Conservation (phyloP, 768 basidiomycete genomes). For the Amanita rimosa region DNA sequence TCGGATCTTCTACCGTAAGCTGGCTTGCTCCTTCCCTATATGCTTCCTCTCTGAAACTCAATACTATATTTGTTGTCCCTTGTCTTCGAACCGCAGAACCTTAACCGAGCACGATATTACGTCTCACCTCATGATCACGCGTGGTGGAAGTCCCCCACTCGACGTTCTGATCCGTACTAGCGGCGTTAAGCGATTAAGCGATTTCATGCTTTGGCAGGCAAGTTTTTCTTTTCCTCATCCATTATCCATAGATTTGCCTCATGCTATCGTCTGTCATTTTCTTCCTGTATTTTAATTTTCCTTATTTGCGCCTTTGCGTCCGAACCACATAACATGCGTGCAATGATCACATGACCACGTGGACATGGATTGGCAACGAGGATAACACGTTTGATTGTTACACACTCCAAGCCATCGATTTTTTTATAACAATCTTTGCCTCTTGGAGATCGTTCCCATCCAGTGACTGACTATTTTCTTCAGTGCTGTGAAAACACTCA, state of each 20-base stretch:
- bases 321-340: not conserved
- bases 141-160: constrained; percentile 62
- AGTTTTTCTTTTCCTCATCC: constrained; percentile 12
- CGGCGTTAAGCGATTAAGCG: constrained; percentile 80
- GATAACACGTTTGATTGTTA: not conserved
- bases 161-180: constrained; percentile 90
- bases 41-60: not conserved
- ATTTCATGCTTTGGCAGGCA: constrained; percentile 96
- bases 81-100: constrained; percentile 11
- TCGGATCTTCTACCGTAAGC: not conserved
- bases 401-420: not conserved
- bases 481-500: constrained; percentile 80
- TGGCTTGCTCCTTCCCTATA: no score
- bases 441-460: not conserved
- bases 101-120: constrained; percentile 64
- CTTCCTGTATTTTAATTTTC: not conserved
- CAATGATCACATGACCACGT: not conserved
- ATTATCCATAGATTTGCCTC: no score
- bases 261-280: no score
- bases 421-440: not conserved
- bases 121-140: constrained; percentile 51
- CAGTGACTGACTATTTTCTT: constrained; percentile 4
- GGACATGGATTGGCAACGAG: not conserved
- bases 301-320: not conserved
- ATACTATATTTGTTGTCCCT: not conserved